Conservation (phyloP, 805 yeast genomes). For the Komagataella ulmi region DNA sequence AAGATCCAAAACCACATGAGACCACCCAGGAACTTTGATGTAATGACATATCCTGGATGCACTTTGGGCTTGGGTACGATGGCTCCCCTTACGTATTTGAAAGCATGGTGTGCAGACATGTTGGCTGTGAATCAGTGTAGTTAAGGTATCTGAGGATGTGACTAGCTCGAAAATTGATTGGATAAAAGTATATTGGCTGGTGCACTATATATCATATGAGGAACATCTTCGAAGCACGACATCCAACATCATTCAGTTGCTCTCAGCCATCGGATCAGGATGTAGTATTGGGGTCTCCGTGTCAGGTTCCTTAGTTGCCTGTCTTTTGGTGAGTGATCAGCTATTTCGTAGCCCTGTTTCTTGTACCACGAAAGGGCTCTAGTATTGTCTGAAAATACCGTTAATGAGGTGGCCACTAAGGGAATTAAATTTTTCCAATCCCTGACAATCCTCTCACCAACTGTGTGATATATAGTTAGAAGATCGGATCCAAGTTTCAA, state of each 20-base stretch:
- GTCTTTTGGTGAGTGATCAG: slow-evolving; percentile 32
- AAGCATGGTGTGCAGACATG: slow-evolving; percentile 1
- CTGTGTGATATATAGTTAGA: slow-evolving; percentile 20
- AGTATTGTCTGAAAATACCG: slow-evolving; percentile 35
- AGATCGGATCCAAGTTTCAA: slow-evolving; percentile 23
- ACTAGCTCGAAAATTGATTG: not conserved
- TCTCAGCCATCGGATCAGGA: slow-evolving; percentile 9
- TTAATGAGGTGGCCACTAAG: slow-evolving; percentile 23
- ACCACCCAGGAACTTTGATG: slow-evolving; percentile 64
- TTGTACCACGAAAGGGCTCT: slow-evolving; percentile 30
- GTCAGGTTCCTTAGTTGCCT: slow-evolving; percentile 23
- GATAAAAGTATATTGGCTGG: not conserved
- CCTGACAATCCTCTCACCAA: slow-evolving; percentile 11
- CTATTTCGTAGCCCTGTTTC: slow-evolving; percentile 21
- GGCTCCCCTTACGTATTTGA: slow-evolving; percentile 30
- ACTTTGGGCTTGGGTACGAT: slow-evolving; percentile 56
- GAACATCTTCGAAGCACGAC: not conserved
- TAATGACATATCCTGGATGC: slow-evolving; percentile 39
- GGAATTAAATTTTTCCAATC: slow-evolving; percentile 1
- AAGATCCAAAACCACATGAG: slow-evolving; percentile 85
- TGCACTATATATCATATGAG: not conserved
- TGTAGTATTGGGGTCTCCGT: slow-evolving; percentile 30
- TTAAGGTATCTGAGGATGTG: not conserved
- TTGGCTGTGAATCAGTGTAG: not conserved
- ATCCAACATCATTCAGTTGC: not conserved